Evolutionary conservation across 2,329 filamentous ascomycete species (phyloP), one percentile per base, ranked within the genome.

Genomic region (Botrytis fragariae): DNA sequence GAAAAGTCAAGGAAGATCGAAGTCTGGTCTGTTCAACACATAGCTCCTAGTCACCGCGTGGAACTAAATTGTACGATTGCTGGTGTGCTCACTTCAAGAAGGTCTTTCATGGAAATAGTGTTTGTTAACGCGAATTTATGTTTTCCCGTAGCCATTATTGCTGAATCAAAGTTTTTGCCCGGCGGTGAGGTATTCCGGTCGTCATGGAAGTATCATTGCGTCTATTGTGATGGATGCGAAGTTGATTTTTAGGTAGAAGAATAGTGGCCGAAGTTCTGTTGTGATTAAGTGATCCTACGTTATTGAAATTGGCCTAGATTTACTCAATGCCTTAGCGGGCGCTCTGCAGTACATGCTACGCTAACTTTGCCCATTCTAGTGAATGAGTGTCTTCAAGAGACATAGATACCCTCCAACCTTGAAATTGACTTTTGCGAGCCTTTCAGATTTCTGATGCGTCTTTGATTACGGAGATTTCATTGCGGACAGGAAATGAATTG

Each of bases 381-480:
- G 25, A 16, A 54, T 4, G 48, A 7, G 25, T n/a, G 48, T n/a
- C 12, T 54, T n/a, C 25, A 14, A 54, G 48, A 54, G 48, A 51
- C 25, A 51, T 14, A n/a, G 48, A 51, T 25, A 51, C 12, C 12
- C 48, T 54, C 25, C 25, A 54, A 54, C 48, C 25, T 16, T 54
- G 48, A 54, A 4, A n/a, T n/a, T 54, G 48, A 16, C 25, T 54
- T 51, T 54, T 54, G 25, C 48, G 25, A n/a, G 48, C 25, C 25
- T 54, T 54, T n/a, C 5, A 54, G 48, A 54, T 54, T 54, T 22
- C n/a, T 14, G 48, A 54, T 4, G 25, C 25, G 9, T n/a, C 25
- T 16, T 16, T 16, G 48, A n/a, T n/a, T n/a, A 16, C 5, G 5
- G 8, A 0, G 7, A n/a, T n/a, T 16, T 3, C 5, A n/a, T 7